These are phyloP conservation scores for Akebia trifoliata DNA, from an alignment of 164 flowering plant genomes.

Conservation along the genomic window DNA sequence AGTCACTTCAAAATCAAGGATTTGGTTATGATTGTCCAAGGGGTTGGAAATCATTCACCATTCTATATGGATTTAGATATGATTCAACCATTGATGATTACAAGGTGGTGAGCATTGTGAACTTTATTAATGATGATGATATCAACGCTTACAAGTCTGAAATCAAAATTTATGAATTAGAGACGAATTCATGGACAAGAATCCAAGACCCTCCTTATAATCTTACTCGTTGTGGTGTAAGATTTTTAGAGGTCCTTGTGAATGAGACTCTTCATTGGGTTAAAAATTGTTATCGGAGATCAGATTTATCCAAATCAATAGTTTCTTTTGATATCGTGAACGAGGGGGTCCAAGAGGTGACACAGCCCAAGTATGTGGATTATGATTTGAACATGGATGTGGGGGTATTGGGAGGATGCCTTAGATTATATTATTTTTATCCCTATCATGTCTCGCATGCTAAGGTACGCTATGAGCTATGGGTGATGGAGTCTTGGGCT, in stretches of 20 bases:
- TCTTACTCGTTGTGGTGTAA: background rate
- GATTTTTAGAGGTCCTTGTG: slow-evolving; percentile 13
- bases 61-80: slow-evolving; percentile 27
- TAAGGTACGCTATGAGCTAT: background rate
- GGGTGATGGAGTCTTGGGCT: slow-evolving; percentile 1
- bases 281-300: too few relatives aligned
- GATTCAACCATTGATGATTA: slow-evolving; percentile 25
- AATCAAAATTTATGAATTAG: slow-evolving; percentile 16
- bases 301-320: slow-evolving; percentile 14
- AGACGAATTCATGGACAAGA: slow-evolving; percentile 20
- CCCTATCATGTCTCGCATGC: background rate
- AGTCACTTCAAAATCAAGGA: too few relatives aligned
- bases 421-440: background rate
- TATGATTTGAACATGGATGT: background rate
- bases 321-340: slow-evolving; percentile 19
- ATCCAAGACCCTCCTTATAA: slow-evolving; percentile 10
- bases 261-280: slow-evolving; percentile 31
- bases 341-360: slow-evolving; percentile 13
- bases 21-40: too few relatives aligned
- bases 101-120: slow-evolving; percentile 25
- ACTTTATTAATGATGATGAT: background rate
- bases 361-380: slow-evolving; percentile 11
- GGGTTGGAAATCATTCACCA: too few relatives aligned
- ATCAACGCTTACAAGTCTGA: too few relatives aligned
- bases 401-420: background rate